Base-by-base conservation (phyloP, 306 rosid species). In the Quercus alba region DNA sequence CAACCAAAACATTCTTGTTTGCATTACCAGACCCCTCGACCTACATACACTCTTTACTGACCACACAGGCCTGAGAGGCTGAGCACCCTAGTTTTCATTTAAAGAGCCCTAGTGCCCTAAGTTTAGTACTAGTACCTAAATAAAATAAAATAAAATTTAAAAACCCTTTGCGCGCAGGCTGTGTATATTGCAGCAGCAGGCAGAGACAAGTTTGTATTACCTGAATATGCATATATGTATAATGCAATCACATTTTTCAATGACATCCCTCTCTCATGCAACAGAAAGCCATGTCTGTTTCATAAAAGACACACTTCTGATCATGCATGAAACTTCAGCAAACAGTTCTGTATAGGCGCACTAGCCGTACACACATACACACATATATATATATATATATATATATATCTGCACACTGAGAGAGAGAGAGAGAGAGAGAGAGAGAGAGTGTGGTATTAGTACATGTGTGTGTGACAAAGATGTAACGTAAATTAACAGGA, bases 1-100 rank as follows among this genome's bases (percentile, higher is more conserved):
- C 68, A 84, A 85, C 89, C 85, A 89, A 89, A 90, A 87, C 95
- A 89, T 90, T 92, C 92, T 89, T 86, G 95, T 90, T 87, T 87
- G 89, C 77, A 83, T 82, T 86, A 81, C 86, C 66, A 54, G 81
- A 85, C 87, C 63, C 80, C 72, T 75, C 79, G 61, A 76, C 84
- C 81, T 78, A 63, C 78, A 70, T 54, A 51, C 78, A 59, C 82
- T 81, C 81, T 54, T 78, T 69, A 81, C 80, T 85, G 91, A 80
- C 86, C 82, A 72, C 79, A 80, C 77, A 85, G 38, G 79, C 15
- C 79, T 76, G 78, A 82, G 63, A 78, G 52, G 75, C 84, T 84
- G 79, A 84, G 63, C 57, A 59, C 84, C 87, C 88, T 78, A 80
- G 88, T 82, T 77, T 84, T 78, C 82, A 80, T 85, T 52, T 71